Evolutionary conservation across 441 rosid genomes (phyloP), one percentile per base, ranked within the genome.

Genomic region (Croton setiger): DNA sequence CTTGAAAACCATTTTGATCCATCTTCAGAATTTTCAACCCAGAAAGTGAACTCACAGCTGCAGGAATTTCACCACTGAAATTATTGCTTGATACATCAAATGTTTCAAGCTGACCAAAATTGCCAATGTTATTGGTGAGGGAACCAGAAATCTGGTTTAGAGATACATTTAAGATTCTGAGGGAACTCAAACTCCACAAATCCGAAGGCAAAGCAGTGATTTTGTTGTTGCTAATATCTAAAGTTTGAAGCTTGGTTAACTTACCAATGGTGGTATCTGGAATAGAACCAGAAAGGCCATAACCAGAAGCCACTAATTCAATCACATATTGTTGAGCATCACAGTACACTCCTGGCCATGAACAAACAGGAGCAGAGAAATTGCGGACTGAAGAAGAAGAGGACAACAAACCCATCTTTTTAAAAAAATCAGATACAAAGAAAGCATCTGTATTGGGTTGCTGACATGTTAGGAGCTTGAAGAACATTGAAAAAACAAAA

Each of bases 241-340:
- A 76, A 79, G 78, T 60, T 67, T 81, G 85, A 66, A 91, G 93
- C 76, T 85, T 82, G 79, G 75, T 85, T 72, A 91, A 89, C 78
- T 91, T 93, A 31, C 97, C 96, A 72, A 93, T 82, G 74, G 98
- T 93, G 66, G 73, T 68, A 13, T 93, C 98, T 73, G 96, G 97
- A 69, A 89, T 82, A 7, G 85, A 59, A 77, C 96, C 98, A 75
- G 92, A 83, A 17, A 93, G 88, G 67, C 85, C 84, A 71, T 82
- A 66, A 59, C 85, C 85, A 67, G 96, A 78, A 73, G 86, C 92
- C 8, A 73, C 67, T 2, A 91, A 75, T 68, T 43, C 70, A 53
- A 79, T 52, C 56, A 93, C 94, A 80, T 75, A 63, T 73, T 85
- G 84, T 52, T 71, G 54, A 63, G 59, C 74, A 78, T 91, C 95